These are phyloP conservation scores for Simplicillium sp. DNA, from an alignment of 2,329 filamentous ascomycete species.

Conservation along the genomic window DNA sequence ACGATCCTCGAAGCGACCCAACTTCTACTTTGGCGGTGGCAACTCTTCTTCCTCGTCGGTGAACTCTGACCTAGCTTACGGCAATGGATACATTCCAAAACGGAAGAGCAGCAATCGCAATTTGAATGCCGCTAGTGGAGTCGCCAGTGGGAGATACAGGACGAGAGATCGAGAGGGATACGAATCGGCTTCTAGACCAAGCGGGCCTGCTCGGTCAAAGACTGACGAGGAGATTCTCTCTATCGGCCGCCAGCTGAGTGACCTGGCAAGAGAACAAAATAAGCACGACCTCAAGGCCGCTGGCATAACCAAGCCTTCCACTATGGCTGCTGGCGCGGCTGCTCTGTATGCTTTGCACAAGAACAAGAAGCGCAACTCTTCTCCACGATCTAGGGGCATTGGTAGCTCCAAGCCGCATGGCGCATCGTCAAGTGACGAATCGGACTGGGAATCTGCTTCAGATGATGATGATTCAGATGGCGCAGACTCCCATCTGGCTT, in stretches of 20 bases:
- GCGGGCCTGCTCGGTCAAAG: conserved; percentile 19
- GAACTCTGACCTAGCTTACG: conserved; percentile 60
- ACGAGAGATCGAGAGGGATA: background rate
- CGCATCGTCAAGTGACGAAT: conserved; percentile 32
- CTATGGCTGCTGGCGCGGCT: conserved; percentile 26
- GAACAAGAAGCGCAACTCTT: conserved; percentile 20
- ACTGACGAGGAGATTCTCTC: conserved; percentile 49
- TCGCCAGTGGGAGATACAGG: background rate
- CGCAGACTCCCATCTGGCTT: conserved; percentile 30
- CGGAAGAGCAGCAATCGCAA: conserved; percentile 15
- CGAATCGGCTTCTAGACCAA: conserved; percentile 1
- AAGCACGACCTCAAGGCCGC: conserved; percentile 34
- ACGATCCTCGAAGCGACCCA: conserved; percentile 1
- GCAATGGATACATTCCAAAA: conserved; percentile 45
- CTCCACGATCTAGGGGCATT: conserved; percentile 21
- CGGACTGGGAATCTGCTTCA: conserved; percentile 49
- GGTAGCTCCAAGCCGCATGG: conserved; percentile 29
- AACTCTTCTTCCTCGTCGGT: conserved; percentile 60
- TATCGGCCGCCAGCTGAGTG: conserved; percentile 43
- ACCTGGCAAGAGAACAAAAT: conserved; percentile 42
- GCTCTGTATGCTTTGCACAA: conserved; percentile 32
- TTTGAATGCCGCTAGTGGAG: background rate
- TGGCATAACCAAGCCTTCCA: conserved; percentile 17
- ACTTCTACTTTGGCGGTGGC: conserved; percentile 35
- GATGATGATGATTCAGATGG: conserved; percentile 30